These are phyloP conservation scores for Daedaleopsis nitida DNA, from an alignment of 768 basidiomycete genomes.

Conservation along the genomic window DNA sequence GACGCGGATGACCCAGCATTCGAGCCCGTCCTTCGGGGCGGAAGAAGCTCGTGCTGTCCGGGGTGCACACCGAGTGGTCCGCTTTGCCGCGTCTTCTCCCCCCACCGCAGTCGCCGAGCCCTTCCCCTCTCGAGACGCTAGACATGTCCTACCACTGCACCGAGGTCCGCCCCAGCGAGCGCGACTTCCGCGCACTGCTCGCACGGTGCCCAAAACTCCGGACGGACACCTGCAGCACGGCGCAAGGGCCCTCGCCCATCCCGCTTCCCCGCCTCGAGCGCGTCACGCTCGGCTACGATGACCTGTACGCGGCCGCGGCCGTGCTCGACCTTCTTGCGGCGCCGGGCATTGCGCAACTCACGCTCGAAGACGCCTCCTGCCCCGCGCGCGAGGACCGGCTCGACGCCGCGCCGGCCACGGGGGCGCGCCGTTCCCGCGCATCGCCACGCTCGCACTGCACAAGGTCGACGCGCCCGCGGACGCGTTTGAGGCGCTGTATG, in stretches of 20 bases:
- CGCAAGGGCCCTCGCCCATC: no score
- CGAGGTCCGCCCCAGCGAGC: constrained; percentile 55
- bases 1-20: not conserved
- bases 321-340: constrained; percentile 46
- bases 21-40: constrained; percentile 38
- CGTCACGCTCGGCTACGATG: constrained; percentile 48
- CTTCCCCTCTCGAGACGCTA: constrained; percentile 34
- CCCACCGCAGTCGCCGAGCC: not conserved
- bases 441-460: constrained; percentile 39
- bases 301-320: constrained; percentile 37
- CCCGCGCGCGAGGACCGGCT: constrained; percentile 43
- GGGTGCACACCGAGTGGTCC: constrained; percentile 60
- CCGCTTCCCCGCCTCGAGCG: constrained; percentile 39
- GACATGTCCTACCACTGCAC: constrained; percentile 54
- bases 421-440: constrained; percentile 38
- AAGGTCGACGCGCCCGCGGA: constrained; percentile 38
- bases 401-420: constrained; percentile 28
- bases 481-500: constrained; percentile 21
- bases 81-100: constrained; percentile 35
- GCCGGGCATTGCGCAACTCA: constrained; percentile 39
- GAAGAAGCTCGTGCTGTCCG: constrained; percentile 50
- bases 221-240: constrained; percentile 15
- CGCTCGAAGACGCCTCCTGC: constrained; percentile 47
- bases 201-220: constrained; percentile 40
- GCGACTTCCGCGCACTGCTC: constrained; percentile 48